A percentile compares a stretch with the other conserved stretches of the same genome.
Conservation (phyloP, 2,329 filamentous ascomycete genomes). For the Epichloe baconii region DNA sequence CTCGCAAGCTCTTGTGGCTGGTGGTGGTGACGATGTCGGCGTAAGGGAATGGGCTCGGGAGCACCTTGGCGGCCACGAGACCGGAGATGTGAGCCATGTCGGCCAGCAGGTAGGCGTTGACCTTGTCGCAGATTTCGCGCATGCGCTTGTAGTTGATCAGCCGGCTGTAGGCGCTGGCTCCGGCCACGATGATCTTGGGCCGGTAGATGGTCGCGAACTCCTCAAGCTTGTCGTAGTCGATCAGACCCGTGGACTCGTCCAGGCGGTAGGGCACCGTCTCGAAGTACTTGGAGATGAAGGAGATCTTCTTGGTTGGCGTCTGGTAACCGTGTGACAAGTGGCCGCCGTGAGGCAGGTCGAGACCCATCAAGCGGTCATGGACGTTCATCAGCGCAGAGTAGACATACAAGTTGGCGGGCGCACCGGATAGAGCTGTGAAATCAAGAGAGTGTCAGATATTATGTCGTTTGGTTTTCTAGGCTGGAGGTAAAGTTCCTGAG, state of each 20-base stretch:
- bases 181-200: conserved; percentile 90
- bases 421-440: conserved; percentile 61
- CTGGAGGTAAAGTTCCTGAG: too few relatives aligned
- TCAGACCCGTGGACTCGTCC: conserved; percentile 78
- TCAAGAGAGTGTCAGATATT: neutral
- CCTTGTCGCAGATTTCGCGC: conserved; percentile 80
- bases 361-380: conserved; percentile 91
- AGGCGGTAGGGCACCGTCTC: conserved; percentile 93
- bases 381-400: conserved; percentile 88
- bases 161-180: conserved; percentile 90
- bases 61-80: conserved; percentile 79
- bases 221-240: conserved; percentile 89
- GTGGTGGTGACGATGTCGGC: conserved; percentile 96
- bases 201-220: conserved; percentile 79
- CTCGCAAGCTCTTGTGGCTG: conserved; percentile 92
- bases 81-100: conserved; percentile 98
- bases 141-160: conserved; percentile 92
- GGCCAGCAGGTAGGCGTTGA: conserved; percentile 81
- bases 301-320: conserved; percentile 87
- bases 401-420: conserved; percentile 71
- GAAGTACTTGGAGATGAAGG: conserved; percentile 97
- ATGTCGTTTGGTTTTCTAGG: neutral
- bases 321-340: conserved; percentile 97
- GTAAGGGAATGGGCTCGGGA: conserved; percentile 78
- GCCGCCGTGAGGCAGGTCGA: conserved; percentile 91